Conservation (phyloP, 805 yeast species). For the Jamesozyma gamospora region DNA sequence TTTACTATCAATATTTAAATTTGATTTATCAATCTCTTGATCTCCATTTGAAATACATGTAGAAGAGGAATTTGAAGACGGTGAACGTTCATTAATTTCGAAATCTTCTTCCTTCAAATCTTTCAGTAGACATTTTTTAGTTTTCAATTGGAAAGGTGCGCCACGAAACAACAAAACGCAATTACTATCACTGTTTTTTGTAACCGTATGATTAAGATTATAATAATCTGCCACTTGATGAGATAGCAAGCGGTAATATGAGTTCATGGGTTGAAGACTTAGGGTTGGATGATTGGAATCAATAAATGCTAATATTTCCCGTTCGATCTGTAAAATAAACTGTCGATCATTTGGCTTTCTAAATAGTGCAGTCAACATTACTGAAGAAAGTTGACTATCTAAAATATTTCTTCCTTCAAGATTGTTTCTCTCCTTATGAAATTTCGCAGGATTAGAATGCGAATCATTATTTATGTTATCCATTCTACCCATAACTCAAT, state of each 20-base stretch:
- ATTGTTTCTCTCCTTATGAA: background rate
- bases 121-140: conserved; percentile 13
- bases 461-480: too few species aligned
- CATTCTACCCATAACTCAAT: too few species aligned
- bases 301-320: conserved; percentile 38
- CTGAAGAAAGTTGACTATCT: conserved; percentile 19
- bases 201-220: conserved; percentile 44
- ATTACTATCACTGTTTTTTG: conserved; percentile 36
- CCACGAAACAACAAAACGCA: conserved; percentile 29
- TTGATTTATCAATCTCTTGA: too few species aligned
- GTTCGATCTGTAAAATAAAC: conserved; percentile 42
- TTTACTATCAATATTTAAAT: too few species aligned
- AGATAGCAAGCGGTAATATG: conserved; percentile 55
- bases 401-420: background rate
- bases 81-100: too few species aligned
- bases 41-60: background rate
- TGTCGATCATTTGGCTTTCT: conserved; percentile 37
- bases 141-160: conserved; percentile 13
- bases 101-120: conserved; percentile 8
- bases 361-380: conserved; percentile 33
- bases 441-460: too few species aligned
- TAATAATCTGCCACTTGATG: conserved; percentile 67
- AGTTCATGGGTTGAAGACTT: conserved; percentile 48
- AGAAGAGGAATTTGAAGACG: background rate
- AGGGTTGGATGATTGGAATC: conserved; percentile 32